Evolutionary conservation across 2,329 filamentous ascomycete genomes (phyloP), one percentile per base, ranked within the genome.

Genomic region (Exophiala viscosa): DNA sequence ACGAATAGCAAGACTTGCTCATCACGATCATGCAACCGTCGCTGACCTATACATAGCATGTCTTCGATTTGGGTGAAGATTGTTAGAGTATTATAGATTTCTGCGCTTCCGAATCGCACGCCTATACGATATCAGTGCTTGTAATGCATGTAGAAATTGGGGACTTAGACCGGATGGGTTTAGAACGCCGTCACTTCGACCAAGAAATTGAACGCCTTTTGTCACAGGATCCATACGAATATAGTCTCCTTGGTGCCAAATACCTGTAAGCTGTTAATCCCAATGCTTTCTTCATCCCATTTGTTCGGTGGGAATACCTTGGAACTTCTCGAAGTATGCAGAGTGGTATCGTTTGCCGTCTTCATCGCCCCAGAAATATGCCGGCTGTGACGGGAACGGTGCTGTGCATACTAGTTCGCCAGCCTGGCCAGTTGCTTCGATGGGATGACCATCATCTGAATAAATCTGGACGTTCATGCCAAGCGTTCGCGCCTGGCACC

Each of bases 21-120:
- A 59, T 83, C 81, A 2, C 60, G 60, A 60, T 84, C 81, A 3
- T 70, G 61, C 1, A 81, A 81, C 17, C 88, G 70, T 15, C 88
- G 73, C 69, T 91, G 87, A 0, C 88, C 88, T 0, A 93, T 87
- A 92, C 87, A 52, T 87, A 91, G 17, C 92, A 74, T n/a, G 82
- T 84, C 64, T 92, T 88, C 5, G 76, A 75, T 2, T 92, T 70
- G 45, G 77, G 72, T 9, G 79, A 72, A 55, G 91, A 90, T 48
- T 14, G 64, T 64, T 18, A 96, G 73, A 10, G 96, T 77, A 66
- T 96, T 96, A 71, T 97, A 97, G 15, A 97, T 95, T 74, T 97
- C 92, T 1, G 91, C 90, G 32, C 85, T 90, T 5, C 92, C 92
- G 66, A 97, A 97, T 0, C 92, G 78, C 17, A 97, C 90, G 2